These are phyloP conservation scores for Beauveria brongniartii DNA, from an alignment of 2,329 filamentous ascomycete species.

Conservation along the genomic window DNA sequence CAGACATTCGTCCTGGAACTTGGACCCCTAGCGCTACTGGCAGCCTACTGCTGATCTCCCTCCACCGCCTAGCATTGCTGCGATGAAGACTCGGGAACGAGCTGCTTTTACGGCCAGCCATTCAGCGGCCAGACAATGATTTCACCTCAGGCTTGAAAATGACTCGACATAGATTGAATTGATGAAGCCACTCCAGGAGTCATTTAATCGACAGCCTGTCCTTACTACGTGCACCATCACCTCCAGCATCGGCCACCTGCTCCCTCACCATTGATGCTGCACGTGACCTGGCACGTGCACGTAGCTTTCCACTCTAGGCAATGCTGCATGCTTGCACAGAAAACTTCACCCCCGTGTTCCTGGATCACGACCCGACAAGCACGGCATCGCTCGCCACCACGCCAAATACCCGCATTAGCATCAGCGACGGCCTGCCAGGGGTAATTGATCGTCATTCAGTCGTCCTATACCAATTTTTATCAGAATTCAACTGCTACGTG, in stretches of 20 bases:
- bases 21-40: not conserved
- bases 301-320: constrained; percentile 3
- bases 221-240: not conserved
- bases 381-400: constrained; percentile 1
- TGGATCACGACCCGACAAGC: not conserved
- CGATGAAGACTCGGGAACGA: not conserved
- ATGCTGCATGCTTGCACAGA: constrained; percentile 10
- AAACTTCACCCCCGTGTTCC: constrained; percentile 10
- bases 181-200: not conserved
- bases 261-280: not conserved
- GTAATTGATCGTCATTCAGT: not conserved
- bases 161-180: not conserved
- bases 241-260: not conserved
- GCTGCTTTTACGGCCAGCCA: no score
- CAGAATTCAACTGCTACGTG: not conserved
- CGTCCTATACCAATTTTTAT: not conserved
- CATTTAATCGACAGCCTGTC: not conserved
- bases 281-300: constrained; percentile 9
- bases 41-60: not conserved
- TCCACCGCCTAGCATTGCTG: not conserved
- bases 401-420: not conserved
- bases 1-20: not conserved
- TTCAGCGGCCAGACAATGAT: not conserved
- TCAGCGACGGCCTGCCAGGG: not conserved
- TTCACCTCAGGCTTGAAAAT: not conserved